Evolutionary conservation across 495 filamentous ascomycete species (phyloP).

Genomic region (Tuber aestivum): DNA sequence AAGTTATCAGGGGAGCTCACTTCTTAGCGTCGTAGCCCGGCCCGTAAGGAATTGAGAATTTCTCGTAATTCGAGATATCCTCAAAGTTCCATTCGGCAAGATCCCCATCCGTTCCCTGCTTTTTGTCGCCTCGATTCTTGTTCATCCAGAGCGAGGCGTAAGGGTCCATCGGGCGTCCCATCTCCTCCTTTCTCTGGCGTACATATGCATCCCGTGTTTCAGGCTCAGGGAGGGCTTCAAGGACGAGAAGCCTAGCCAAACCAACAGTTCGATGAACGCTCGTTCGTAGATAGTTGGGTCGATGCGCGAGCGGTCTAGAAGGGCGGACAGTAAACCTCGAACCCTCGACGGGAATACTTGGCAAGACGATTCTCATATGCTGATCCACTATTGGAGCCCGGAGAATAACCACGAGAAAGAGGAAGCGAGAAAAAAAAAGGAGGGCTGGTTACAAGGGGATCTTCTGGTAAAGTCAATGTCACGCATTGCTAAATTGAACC

Average conservation of each 20-base stretch:
- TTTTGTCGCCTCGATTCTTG: slow-evolving; percentile 60
- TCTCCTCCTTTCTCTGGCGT: slow-evolving; percentile 59
- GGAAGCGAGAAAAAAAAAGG: neutral
- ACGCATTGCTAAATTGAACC: too few species aligned
- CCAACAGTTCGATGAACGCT: slow-evolving; percentile 64
- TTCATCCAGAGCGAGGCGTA: slow-evolving; percentile 28
- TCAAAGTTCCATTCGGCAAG: slow-evolving; percentile 74
- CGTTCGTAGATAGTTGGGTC: slow-evolving; percentile 82
- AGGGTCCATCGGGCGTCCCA: slow-evolving; percentile 47
- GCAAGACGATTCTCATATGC: slow-evolving; percentile 84
- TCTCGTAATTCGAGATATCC: slow-evolving; percentile 70
- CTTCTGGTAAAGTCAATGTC: slow-evolving; percentile 70
- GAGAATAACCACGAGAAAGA: neutral
- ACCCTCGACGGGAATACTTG: slow-evolving; percentile 76
- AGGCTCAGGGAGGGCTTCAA: slow-evolving; percentile 65
- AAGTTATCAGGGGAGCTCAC: neutral
- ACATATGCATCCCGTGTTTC: slow-evolving; percentile 61
- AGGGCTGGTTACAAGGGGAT: slow-evolving; percentile 49
- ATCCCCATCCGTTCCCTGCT: slow-evolving; percentile 60
- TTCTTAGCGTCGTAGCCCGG: slow-evolving; percentile 60
- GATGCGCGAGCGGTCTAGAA: slow-evolving; percentile 62
- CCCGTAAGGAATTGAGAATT: slow-evolving; percentile 73
- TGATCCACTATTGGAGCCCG: neutral
- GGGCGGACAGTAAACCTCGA: slow-evolving; percentile 73
- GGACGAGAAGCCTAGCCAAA: slow-evolving; percentile 70